Base-by-base conservation (phyloP, 768 basidiomycete species). In the Neoboletus brunneissimus region DNA sequence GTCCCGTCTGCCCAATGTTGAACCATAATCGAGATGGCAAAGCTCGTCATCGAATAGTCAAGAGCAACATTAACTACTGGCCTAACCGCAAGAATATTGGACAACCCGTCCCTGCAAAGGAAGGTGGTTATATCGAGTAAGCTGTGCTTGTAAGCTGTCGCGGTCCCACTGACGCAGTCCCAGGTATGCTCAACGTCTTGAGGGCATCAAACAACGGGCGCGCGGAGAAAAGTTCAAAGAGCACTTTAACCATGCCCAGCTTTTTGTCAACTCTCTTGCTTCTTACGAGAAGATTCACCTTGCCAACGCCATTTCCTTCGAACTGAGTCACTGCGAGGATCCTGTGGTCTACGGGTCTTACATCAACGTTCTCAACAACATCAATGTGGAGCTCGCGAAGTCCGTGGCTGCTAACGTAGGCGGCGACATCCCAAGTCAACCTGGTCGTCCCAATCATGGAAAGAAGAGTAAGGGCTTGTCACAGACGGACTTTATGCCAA, bases 261-360 rank as follows among this genome's bases (percentile, higher is more conserved):
- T 94, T 3, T 95, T 94, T 79, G 86, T 83, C 73, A 94, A 96
- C 73, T 94, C 91, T 7, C 79, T 95, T 46, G 64, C 79, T 2
- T 63, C 75, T 0, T 68, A 82, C 53, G 94, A 95, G 76, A 84
- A 87, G 72, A 58, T 73, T n/a, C 91, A 94, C 68, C 75, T 94
- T 31, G 73, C 83, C 48, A 65, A 73, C 5, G 92, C 90, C 5
- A 77, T 90, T 55, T 82, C 84, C 13, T 95, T 96, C 68, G 93
- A 94, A 72, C 78, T 96, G 34, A 85, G 84, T 55, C 91, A 94
- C 66, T 89, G 88, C 71, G 87, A 91, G 50, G 90, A 94, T 62
- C 79, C 81, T 0, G 71, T 75, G 3, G 88, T 95, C 1, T 88
- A 87, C 70, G 74, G 83, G 67, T 77, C 76, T 2, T 88, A 90